Evolutionary conservation across 345 rosid species (phyloP).

Genomic region (Brassica juncea): DNA sequence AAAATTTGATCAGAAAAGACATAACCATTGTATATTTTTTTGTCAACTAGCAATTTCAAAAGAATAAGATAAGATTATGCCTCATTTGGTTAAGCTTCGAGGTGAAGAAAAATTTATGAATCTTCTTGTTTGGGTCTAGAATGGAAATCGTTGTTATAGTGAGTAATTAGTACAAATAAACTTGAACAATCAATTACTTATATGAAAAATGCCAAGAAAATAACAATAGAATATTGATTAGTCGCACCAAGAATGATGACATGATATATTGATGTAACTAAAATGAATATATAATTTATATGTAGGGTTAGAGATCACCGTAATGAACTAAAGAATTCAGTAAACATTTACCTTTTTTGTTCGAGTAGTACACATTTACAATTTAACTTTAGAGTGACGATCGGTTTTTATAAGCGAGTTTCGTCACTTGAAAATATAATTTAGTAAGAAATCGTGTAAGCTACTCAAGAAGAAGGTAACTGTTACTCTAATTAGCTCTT

Average conservation of each 20-base stretch:
- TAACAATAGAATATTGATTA: neutral
- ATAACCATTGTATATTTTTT: neutral
- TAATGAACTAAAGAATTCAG: neutral
- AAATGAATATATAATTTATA: neutral
- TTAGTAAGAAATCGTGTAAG: neutral
- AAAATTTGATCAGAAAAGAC: neutral
- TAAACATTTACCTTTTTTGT: neutral
- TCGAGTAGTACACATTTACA: neutral
- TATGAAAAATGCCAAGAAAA: constrained; percentile 16
- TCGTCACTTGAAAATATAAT: neutral
- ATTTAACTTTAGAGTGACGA: neutral
- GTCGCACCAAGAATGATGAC: constrained; percentile 11
- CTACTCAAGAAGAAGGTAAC: neutral
- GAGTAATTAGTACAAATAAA: constrained; percentile 7
- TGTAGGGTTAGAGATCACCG: neutral
- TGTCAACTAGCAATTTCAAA: neutral
- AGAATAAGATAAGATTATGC: neutral
- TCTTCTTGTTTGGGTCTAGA: constrained; percentile 15
- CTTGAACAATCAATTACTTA: neutral
- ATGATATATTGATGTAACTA: neutral
- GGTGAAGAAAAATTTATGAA: neutral
- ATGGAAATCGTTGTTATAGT: constrained; percentile 19
- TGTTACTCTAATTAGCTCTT: neutral
- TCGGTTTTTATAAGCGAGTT: neutral
- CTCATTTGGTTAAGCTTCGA: constrained; percentile 6